Evolutionary conservation across 2,329 filamentous ascomycete genomes (phyloP).

Genomic region (Xylariaceae sp.): DNA sequence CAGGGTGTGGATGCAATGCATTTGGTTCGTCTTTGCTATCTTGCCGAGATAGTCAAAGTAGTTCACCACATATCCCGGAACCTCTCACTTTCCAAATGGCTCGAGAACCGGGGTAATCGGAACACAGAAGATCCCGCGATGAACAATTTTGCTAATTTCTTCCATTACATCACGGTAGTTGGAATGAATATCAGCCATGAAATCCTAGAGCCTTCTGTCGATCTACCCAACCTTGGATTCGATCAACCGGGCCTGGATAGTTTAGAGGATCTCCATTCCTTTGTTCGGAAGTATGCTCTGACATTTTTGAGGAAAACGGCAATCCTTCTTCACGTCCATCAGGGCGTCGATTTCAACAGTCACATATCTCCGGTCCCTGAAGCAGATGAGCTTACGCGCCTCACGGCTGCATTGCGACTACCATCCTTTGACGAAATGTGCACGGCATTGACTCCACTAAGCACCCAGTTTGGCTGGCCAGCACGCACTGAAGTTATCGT

Average conservation of each 20-base stretch:
- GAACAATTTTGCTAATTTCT: constrained; percentile 59
- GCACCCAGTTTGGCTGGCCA: constrained; percentile 53
- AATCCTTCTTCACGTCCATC: constrained; percentile 83
- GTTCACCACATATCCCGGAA: constrained; percentile 62
- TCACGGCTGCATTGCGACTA: constrained; percentile 74
- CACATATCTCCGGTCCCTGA: constrained; percentile 65
- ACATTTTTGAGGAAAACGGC: constrained; percentile 83
- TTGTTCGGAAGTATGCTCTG: constrained; percentile 82
- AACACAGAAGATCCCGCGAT: constrained; percentile 50
- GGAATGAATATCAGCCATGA: constrained; percentile 47
- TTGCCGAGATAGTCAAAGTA: constrained; percentile 88
- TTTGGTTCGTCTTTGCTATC: constrained; percentile 81
- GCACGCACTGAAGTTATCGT: constrained; percentile 50
- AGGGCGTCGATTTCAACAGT: constrained; percentile 83
- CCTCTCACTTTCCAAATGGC: constrained; percentile 53
- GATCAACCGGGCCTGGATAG: constrained; percentile 58
- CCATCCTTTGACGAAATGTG: constrained; percentile 82
- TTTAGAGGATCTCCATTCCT: constrained; percentile 57
- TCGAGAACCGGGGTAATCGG: constrained; percentile 48
- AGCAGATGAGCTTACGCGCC: constrained; percentile 77
- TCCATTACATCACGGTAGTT: constrained; percentile 49
- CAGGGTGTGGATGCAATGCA: constrained; percentile 76
- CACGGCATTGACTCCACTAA: constrained; percentile 54
- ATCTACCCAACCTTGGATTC: constrained; percentile 51
- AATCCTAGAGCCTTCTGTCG: constrained; percentile 36